These are phyloP conservation scores for Russula olivacea DNA, from an alignment of 768 basidiomycete genomes.

Conservation along the genomic window DNA sequence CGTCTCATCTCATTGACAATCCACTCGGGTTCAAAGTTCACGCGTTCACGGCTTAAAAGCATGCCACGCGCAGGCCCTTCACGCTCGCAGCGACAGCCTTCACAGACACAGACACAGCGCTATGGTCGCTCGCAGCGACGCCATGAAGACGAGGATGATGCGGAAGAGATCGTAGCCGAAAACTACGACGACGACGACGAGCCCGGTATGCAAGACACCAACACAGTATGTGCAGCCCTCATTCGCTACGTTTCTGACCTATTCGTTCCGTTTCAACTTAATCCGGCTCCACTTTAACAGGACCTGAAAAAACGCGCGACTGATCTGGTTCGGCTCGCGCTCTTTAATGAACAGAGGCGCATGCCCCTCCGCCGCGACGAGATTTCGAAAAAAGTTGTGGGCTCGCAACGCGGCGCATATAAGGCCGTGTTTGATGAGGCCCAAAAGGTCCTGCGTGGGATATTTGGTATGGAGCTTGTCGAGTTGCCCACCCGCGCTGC, in stretches of 20 bases:
- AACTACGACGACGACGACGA: slow-evolving; percentile 34
- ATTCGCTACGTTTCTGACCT: not conserved
- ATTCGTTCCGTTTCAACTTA: not conserved
- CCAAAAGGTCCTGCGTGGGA: slow-evolving; percentile 54
- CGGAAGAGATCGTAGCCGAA: slow-evolving; percentile 33
- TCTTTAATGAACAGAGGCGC: slow-evolving; percentile 74
- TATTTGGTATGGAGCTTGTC: slow-evolving; percentile 81
- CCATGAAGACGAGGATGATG: slow-evolving; percentile 33
- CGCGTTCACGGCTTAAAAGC: not conserved
- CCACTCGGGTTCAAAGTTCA: not conserved
- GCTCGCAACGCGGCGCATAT: slow-evolving; percentile 50
- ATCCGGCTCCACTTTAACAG: slow-evolving; percentile 34
- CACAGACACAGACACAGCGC: slow-evolving; percentile 30
- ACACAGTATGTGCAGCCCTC: not conserved
- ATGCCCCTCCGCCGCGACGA: slow-evolving; percentile 70
- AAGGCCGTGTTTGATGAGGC: slow-evolving; percentile 57
- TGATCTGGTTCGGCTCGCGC: slow-evolving; percentile 70
- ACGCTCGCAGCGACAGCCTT: slow-evolving; percentile 37
- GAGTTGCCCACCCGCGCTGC: slow-evolving; percentile 63
- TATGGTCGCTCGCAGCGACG: slow-evolving; percentile 10
- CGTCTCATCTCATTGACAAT: not conserved
- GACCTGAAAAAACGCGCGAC: slow-evolving; percentile 59
- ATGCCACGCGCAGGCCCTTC: slow-evolving; percentile 35
- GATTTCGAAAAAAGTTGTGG: slow-evolving; percentile 72
- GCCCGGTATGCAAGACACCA: slow-evolving; percentile 28